Evolutionary conservation across 345 rosid species (phyloP).

Genomic region (Bruguiera gymnorhiza): DNA sequence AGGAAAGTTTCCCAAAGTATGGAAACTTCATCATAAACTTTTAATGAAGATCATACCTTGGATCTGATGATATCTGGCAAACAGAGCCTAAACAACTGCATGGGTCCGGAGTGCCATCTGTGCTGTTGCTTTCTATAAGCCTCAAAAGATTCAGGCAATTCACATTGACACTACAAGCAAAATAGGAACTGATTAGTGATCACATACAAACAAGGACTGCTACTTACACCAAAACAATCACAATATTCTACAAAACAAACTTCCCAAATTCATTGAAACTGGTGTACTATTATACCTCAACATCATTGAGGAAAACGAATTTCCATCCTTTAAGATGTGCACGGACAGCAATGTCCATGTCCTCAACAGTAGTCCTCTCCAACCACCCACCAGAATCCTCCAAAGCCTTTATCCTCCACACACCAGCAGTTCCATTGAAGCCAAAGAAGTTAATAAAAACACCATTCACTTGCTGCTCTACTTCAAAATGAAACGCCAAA

Average conservation of each 20-base stretch:
- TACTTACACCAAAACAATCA: no score
- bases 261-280: background rate
- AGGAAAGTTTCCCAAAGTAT: background rate
- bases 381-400: constrained; percentile 96
- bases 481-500: constrained; percentile 88
- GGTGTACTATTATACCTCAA: constrained; percentile 50
- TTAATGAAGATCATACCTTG: constrained; percentile 41
- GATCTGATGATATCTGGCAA: constrained; percentile 69
- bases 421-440: constrained; percentile 95
- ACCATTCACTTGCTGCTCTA: constrained; percentile 94
- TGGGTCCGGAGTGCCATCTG: constrained; percentile 97
- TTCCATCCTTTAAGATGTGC: constrained; percentile 96
- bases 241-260: background rate
- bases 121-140: constrained; percentile 95
- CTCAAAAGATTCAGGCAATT: constrained; percentile 89
- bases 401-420: constrained; percentile 92
- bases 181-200: background rate
- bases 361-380: constrained; percentile 95
- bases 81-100: constrained; percentile 93
- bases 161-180: constrained; percentile 72
- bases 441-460: constrained; percentile 82
- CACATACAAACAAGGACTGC: background rate
- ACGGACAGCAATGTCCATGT: constrained; percentile 96
- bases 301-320: constrained; percentile 78
- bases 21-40: background rate